Conservation (phyloP, 2,329 filamentous ascomycete species). For the Colletotrichum siamense region DNA sequence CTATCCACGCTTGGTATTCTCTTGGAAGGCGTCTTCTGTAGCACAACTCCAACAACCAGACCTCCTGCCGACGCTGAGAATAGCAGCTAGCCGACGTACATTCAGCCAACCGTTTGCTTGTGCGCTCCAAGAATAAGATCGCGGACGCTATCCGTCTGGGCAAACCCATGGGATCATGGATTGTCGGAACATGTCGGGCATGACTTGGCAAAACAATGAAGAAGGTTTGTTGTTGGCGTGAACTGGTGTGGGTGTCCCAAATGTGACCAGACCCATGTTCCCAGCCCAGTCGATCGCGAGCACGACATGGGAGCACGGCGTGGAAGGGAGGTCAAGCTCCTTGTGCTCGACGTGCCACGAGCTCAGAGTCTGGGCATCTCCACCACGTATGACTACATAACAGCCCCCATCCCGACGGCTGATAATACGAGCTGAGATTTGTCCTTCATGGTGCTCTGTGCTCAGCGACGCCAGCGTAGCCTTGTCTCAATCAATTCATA, state of each 20-base stretch:
- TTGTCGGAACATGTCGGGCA: constrained; percentile 17
- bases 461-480: background rate
- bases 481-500: background rate
- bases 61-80: background rate
- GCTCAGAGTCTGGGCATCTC: constrained; percentile 1
- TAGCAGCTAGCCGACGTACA: background rate
- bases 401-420: background rate
- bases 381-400: constrained; percentile 2
- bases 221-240: background rate
- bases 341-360: background rate
- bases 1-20: background rate
- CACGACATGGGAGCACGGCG: background rate
- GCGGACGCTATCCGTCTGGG: background rate
- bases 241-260: background rate
- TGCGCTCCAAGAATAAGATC: background rate
- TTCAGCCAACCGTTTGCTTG: background rate
- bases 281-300: background rate
- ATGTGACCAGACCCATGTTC: background rate
- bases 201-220: constrained; percentile 4
- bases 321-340: background rate
- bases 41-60: background rate
- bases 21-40: background rate
- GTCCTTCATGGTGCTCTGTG: background rate
- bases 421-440: background rate
- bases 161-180: background rate